phyloP scores from a whole-genome alignment of 2,329 filamentous ascomycete genomes.

The Hymenoscyphus linearis region DNA sequence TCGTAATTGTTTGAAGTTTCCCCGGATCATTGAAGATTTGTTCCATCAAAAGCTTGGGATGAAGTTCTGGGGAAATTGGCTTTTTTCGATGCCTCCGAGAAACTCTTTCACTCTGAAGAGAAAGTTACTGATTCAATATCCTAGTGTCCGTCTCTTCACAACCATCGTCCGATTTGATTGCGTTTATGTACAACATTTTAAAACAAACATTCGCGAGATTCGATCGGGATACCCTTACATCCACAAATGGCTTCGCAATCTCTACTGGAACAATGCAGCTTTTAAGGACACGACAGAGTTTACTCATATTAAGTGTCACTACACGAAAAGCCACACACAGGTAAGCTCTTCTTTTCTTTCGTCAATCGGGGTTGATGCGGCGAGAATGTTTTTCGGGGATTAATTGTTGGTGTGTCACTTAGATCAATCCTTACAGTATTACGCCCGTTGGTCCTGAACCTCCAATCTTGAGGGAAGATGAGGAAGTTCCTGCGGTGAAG shows the following conservation, averaged over 20 bases:
- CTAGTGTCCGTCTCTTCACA: conserved; percentile 58
- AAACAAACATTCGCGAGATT: conserved; percentile 51
- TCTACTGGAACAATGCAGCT: conserved; percentile 64
- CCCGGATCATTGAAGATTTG: too few relatives aligned
- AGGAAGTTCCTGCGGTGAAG: conserved; percentile 64
- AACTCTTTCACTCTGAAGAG: background rate
- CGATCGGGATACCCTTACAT: conserved; percentile 51
- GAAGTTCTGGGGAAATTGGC: too few relatives aligned
- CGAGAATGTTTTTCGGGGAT: conserved; percentile 19
- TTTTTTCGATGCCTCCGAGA: too few relatives aligned
- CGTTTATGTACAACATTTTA: conserved; percentile 82
- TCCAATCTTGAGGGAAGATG: conserved; percentile 69
- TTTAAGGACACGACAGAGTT: conserved; percentile 43
- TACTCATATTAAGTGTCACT: conserved; percentile 67
- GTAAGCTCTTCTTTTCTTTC: conserved; percentile 23
- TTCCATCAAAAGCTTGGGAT: too few relatives aligned
- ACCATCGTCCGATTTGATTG: conserved; percentile 63
- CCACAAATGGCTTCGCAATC: conserved; percentile 59
- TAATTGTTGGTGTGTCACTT: conserved; percentile 19
- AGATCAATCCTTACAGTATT: conserved; percentile 67
- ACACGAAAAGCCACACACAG: conserved; percentile 73
- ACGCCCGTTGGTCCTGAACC: conserved; percentile 82
- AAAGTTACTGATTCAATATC: background rate
- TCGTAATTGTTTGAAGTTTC: too few relatives aligned
- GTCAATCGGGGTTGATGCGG: conserved; percentile 34